phyloP scores from a whole-genome alignment of 352 stramenopile genomes.

The Phytophthora ohioensis region DNA sequence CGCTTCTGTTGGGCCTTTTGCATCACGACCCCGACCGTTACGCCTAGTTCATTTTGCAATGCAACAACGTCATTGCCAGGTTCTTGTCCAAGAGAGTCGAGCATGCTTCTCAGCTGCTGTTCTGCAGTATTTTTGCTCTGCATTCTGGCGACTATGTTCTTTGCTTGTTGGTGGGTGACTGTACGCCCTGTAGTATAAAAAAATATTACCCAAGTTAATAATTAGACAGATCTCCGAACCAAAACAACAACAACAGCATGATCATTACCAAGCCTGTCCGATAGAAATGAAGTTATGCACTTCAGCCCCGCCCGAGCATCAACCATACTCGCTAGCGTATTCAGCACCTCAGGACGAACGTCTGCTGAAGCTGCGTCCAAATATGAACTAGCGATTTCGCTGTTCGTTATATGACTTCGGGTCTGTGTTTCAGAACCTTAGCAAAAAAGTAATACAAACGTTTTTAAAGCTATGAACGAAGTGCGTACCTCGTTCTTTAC shows the following conservation, averaged over 20 bases:
- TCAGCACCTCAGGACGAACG: neutral
- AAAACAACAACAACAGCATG: too few relatives aligned
- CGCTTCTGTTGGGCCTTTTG: neutral
- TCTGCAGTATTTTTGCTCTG: too few relatives aligned
- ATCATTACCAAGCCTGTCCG: neutral
- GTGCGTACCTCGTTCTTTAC: neutral
- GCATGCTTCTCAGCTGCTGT: neutral
- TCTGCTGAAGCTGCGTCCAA: neutral
- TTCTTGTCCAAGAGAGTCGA: neutral
- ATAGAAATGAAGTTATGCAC: neutral
- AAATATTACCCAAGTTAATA: too few relatives aligned
- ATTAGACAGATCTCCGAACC: too few relatives aligned
- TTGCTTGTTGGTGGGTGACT: too few relatives aligned
- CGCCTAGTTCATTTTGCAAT: neutral
- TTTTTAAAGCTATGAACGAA: neutral
- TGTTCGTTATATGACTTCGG: neutral
- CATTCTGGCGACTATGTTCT: too few relatives aligned
- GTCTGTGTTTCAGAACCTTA: neutral
- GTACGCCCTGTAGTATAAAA: too few relatives aligned
- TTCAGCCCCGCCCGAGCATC: neutral
- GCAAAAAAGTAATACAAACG: neutral
- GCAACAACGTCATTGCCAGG: neutral
- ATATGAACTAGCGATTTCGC: neutral
- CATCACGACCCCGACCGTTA: neutral
- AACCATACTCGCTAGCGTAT: neutral